Evolutionary conservation across 352 stramenopile species (phyloP).

Genomic region (Phytophthora idaei): DNA sequence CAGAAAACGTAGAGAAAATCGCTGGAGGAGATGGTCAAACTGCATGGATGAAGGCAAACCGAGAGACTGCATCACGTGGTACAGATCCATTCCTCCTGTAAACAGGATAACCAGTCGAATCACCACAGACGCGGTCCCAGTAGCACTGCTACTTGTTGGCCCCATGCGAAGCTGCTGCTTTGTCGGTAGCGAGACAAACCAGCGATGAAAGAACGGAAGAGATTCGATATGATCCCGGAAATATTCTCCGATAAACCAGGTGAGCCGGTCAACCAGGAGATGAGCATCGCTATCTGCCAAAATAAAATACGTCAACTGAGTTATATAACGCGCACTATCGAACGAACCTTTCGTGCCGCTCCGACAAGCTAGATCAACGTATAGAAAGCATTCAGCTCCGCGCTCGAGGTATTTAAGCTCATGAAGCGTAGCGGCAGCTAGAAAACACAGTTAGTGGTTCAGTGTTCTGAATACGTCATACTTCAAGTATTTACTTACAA

Average conservation of each 20-base stretch:
- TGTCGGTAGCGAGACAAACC: slow-evolving; percentile 62
- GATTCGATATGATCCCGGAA: slow-evolving; percentile 63
- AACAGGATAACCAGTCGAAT: slow-evolving; percentile 76
- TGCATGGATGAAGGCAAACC: slow-evolving; percentile 63
- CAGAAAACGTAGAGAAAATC: slow-evolving; percentile 47
- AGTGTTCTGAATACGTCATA: neutral
- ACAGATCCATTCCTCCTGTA: slow-evolving; percentile 60
- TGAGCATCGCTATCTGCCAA: slow-evolving; percentile 53
- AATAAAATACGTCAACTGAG: neutral
- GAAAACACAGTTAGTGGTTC: slow-evolving; percentile 6
- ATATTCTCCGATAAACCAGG: slow-evolving; percentile 61
- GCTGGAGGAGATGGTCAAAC: slow-evolving; percentile 60
- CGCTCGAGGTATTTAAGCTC: slow-evolving; percentile 77
- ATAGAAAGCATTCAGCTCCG: slow-evolving; percentile 72
- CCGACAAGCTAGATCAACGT: slow-evolving; percentile 61
- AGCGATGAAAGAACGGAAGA: slow-evolving; percentile 67
- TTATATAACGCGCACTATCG: neutral
- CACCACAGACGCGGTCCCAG: slow-evolving; percentile 32
- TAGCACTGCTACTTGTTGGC: slow-evolving; percentile 12
- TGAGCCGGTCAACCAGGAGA: slow-evolving; percentile 46
- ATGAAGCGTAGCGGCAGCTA: slow-evolving; percentile 68
- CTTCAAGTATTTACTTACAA: slow-evolving; percentile 40
- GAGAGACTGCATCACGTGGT: slow-evolving; percentile 60
- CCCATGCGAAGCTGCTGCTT: slow-evolving; percentile 56
- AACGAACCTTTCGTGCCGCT: slow-evolving; percentile 59